phyloP scores from a whole-genome alignment of 2,329 filamentous ascomycete genomes.

The Ophiostoma sp. region DNA sequence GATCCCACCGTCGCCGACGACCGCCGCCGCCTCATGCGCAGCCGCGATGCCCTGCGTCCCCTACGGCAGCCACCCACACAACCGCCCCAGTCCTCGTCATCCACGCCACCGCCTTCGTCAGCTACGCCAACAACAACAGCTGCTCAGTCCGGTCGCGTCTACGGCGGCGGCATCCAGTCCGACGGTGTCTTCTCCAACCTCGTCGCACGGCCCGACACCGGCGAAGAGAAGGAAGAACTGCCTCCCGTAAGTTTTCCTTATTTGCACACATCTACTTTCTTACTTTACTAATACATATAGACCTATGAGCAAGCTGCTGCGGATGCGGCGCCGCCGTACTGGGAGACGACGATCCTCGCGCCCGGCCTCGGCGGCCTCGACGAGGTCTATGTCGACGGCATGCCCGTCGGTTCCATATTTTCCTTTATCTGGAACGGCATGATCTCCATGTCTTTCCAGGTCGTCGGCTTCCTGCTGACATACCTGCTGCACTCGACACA shows the following conservation, averaged over 20 bases:
- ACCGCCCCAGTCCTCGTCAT: constrained; percentile 22
- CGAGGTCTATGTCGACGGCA: constrained; percentile 94
- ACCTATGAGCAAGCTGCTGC: constrained; percentile 98
- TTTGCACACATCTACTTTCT: not conserved
- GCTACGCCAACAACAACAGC: constrained; percentile 24
- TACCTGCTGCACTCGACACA: constrained; percentile 97
- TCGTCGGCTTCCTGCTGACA: constrained; percentile 94
- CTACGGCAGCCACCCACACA: constrained; percentile 25
- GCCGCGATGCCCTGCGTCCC: constrained; percentile 36
- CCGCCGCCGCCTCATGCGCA: constrained; percentile 77
- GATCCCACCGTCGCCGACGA: constrained; percentile 77
- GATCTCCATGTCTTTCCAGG: constrained; percentile 95
- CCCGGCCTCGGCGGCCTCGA: constrained; percentile 85
- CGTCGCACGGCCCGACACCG: constrained; percentile 79
- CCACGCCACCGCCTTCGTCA: not conserved
- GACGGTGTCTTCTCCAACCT: constrained; percentile 97
- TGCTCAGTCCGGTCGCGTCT: constrained; percentile 43
- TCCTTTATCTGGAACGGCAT: constrained; percentile 88
- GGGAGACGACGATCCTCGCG: constrained; percentile 96
- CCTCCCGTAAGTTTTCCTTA: constrained; percentile 67
- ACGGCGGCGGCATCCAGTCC: constrained; percentile 70
- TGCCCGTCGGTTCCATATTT: constrained; percentile 84
- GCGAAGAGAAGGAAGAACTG: constrained; percentile 75
- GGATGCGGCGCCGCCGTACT: constrained; percentile 93
- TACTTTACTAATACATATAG: constrained; percentile 40